Conservation (phyloP, 805 yeast species). For the Kazachstania viticola region DNA sequence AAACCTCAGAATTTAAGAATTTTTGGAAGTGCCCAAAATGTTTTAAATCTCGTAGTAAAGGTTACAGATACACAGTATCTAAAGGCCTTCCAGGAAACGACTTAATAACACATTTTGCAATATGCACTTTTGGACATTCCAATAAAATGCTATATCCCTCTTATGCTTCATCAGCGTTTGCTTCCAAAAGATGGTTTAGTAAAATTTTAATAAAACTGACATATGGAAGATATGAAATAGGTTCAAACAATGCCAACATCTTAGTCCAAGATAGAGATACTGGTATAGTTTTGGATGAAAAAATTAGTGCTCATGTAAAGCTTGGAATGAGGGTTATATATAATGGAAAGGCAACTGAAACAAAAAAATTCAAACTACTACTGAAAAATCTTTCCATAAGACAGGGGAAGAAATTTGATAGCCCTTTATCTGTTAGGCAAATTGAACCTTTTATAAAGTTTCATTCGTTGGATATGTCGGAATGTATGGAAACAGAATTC, state of each 20-base stretch:
- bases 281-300: constrained; percentile 85
- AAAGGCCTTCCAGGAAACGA: constrained; percentile 36
- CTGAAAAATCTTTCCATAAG: constrained; percentile 57
- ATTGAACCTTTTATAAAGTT: constrained; percentile 72
- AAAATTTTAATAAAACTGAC: constrained; percentile 73
- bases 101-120: constrained; percentile 75
- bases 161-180: constrained; percentile 70
- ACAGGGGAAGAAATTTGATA: constrained; percentile 80
- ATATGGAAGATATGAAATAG: constrained; percentile 77
- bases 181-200: constrained; percentile 82
- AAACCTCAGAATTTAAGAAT: constrained; percentile 29
- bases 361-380: constrained; percentile 46
- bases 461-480: constrained; percentile 66
- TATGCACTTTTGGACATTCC: constrained; percentile 68
- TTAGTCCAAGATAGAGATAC: constrained; percentile 85
- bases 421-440: constrained; percentile 49
- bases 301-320: constrained; percentile 80
- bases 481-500: constrained; percentile 49
- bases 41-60: constrained; percentile 42
- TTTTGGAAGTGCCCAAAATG: constrained; percentile 77
- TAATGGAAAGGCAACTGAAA: constrained; percentile 54
- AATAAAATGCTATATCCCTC: constrained; percentile 50
- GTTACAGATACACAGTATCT: constrained; percentile 28
- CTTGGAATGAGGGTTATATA: constrained; percentile 78
- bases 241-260: constrained; percentile 87